These are phyloP conservation scores for Tremella yokohamensis DNA, from an alignment of 768 basidiomycete species.

Conservation along the genomic window DNA sequence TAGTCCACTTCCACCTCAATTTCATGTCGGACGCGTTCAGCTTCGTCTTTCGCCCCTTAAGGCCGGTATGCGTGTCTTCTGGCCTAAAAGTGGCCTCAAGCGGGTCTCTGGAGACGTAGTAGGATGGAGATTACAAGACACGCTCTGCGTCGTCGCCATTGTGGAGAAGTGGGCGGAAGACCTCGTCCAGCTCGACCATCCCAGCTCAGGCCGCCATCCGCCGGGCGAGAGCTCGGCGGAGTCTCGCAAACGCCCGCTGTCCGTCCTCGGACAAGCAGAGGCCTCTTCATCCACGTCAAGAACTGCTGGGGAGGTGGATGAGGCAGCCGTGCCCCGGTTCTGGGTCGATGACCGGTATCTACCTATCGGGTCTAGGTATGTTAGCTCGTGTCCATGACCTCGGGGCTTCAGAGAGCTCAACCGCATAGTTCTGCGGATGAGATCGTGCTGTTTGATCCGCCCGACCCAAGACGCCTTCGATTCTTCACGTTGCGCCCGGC, in stretches of 20 bases:
- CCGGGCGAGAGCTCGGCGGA: neutral
- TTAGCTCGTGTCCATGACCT: too few species aligned
- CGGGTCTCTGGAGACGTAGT: conserved; percentile 16
- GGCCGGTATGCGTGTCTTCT: conserved; percentile 25
- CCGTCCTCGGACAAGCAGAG: neutral
- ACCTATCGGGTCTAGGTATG: too few species aligned
- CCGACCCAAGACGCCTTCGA: conserved; percentile 59
- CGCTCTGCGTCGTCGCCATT: conserved; percentile 20
- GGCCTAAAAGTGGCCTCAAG: conserved; percentile 20
- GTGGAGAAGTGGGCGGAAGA: conserved; percentile 23
- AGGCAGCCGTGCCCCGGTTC: neutral
- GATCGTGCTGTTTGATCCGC: conserved; percentile 59
- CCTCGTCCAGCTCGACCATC: neutral
- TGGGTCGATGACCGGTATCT: too few species aligned
- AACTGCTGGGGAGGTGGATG: neutral
- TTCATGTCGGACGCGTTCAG: too few species aligned
- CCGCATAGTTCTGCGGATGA: conserved; percentile 8
- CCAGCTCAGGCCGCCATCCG: too few species aligned
- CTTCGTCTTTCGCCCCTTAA: neutral
- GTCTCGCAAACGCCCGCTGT: neutral
- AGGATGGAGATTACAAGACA: conserved; percentile 22
- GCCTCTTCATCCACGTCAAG: neutral
- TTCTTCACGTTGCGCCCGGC: conserved; percentile 56
- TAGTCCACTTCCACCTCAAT: too few species aligned
- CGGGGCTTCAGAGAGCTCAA: too few species aligned